These are phyloP conservation scores for Aspergillus cavernicola DNA, from an alignment of 495 filamentous ascomycete species.

Conservation along the genomic window DNA sequence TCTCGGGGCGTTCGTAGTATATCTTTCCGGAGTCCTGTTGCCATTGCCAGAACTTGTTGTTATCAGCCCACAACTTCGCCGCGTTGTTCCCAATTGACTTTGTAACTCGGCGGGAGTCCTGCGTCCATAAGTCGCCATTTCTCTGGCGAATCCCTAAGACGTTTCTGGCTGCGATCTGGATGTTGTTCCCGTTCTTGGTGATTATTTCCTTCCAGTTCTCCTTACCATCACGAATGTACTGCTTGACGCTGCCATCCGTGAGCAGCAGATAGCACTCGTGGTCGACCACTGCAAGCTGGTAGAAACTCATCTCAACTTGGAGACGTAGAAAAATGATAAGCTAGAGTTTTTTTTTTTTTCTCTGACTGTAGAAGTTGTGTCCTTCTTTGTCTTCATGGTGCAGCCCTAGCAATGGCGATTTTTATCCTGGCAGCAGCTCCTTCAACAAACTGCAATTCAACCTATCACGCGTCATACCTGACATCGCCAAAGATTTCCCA, in stretches of 20 bases:
- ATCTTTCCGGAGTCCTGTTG: background rate
- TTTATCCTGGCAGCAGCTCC: no score
- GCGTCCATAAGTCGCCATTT: background rate
- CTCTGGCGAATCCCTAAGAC: background rate
- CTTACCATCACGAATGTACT: background rate
- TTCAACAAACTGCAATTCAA: no score
- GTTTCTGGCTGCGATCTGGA: background rate
- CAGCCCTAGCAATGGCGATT: no score
- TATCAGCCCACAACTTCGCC: background rate
- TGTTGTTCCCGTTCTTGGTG: background rate
- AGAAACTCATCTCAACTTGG: background rate
- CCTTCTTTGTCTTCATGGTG: no score
- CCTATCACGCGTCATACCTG: no score
- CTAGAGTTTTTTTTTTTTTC: no score
- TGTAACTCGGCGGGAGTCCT: background rate
- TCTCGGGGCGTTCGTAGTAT: constrained; percentile 2
- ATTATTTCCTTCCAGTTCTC: background rate
- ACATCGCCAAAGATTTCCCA: no score
- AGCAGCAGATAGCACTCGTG: constrained; percentile 1
- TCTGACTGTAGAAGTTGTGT: no score
- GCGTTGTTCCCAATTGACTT: background rate
- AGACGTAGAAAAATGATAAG: no score
- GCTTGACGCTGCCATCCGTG: background rate
- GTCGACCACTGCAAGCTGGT: constrained; percentile 1
- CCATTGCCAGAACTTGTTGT: background rate